Evolutionary conservation across 495 filamentous ascomycete species (phyloP), one percentile per base, ranked within the genome.

Genomic region (Tetracladium marchalianum): DNA sequence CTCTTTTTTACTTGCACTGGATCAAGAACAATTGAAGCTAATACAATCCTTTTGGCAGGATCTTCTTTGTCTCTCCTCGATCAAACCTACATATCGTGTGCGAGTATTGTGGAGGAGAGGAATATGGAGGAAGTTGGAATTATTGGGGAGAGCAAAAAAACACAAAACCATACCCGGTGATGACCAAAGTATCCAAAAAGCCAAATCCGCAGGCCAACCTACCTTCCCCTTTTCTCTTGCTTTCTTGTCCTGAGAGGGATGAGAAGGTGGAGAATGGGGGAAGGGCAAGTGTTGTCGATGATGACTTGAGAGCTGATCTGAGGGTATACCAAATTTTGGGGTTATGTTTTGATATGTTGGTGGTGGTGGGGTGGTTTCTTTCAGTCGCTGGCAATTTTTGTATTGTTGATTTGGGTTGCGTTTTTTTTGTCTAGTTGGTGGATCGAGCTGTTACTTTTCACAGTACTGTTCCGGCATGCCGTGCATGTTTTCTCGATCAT

Each of bases 281-380:
- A 44, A 41, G 45, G 41, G 47, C 50, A 62, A 60, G 57, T 47
- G 73, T 75, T 75, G 63, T 60, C 71, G 35, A 54, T 77, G 73
- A 71, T 72, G 76, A 77, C 72, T 60, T 54, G 73, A 77, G 72
- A 77, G 72, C 72, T 77, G 66, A 76, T 76, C 73, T 77, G 73
- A 77, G 73, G 71, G 73, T 56, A 58, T 52, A 41, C 54, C 19
- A 11, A 37, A 15, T 19, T 2, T 50, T 50, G 22, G 22, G 7
- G 22, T 27, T 27, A 3, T 27, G 22, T 27, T 27, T 27, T 3
- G 7, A 27, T 27, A 3, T 7, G 3, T 27, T 27, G 22, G 22
- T 27, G 22, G 22, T 27, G 22, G 3, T 27, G 22, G 22, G 22
- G 22, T 27, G 22, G 22, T 27, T 27, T 7, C 22, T 27, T 27